These are phyloP conservation scores for Naumovozyma castellii DNA, from an alignment of 805 yeast genomes.

Conservation along the genomic window DNA sequence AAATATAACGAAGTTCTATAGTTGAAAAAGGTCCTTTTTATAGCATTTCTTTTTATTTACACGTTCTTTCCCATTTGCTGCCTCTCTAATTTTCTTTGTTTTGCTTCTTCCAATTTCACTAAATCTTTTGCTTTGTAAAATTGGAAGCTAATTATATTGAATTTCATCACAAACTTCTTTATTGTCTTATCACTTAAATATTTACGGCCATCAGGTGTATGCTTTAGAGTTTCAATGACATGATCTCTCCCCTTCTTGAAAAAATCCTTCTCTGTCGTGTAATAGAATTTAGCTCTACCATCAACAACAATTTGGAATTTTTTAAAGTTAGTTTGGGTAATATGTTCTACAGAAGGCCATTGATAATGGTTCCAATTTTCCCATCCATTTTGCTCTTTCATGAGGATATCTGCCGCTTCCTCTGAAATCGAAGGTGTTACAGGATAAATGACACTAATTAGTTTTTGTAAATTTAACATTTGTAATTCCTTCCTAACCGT, in stretches of 20 bases:
- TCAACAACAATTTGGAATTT: conserved; percentile 58
- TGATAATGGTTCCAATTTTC: conserved; percentile 27
- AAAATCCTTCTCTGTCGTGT: conserved; percentile 32
- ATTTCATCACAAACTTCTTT: conserved; percentile 48
- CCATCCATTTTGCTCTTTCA: conserved; percentile 8
- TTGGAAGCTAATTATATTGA: conserved; percentile 39
- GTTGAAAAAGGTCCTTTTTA: neutral
- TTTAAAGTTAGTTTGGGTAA: conserved; percentile 30
- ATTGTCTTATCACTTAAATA: conserved; percentile 36
- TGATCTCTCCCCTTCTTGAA: conserved; percentile 27
- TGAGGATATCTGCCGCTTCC: conserved; percentile 60
- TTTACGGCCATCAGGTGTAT: conserved; percentile 32
- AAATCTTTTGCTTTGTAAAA: conserved; percentile 4
- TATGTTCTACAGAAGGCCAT: conserved; percentile 54
- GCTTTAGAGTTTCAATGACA: conserved; percentile 31
- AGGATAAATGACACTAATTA: conserved; percentile 63
- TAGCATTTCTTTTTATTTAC: neutral
- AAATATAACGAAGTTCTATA: conserved; percentile 9
- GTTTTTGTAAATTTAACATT: conserved; percentile 40
- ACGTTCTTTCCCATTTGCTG: neutral
- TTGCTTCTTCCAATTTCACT: neutral
- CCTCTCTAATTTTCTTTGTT: neutral
- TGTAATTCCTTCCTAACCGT: conserved; percentile 35
- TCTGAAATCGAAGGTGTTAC: conserved; percentile 76
- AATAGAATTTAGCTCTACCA: conserved; percentile 54